Percentiles rank a stretch among this genome's conserved stretches.
Evolutionary conservation across 2,329 filamentous ascomycete species (phyloP).

Genomic region (Aspergillus persii): DNA sequence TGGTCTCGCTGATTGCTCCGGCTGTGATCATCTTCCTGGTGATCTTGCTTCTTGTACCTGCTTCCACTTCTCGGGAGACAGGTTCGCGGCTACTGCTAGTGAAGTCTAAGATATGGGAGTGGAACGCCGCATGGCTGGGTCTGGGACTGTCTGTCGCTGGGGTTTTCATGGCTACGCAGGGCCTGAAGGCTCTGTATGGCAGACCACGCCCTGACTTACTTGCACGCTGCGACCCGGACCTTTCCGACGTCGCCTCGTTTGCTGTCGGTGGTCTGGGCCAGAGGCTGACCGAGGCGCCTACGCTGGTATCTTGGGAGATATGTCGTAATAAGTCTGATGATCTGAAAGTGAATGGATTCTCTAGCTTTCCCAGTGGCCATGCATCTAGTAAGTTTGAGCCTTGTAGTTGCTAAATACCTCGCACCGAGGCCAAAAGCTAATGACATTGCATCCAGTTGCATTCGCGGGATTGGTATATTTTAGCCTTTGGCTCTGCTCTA

Average conservation of each 20-base stretch:
- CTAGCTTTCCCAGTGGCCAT: slow-evolving; percentile 79
- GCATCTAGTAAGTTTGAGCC: slow-evolving; percentile 55
- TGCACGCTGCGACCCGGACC: slow-evolving; percentile 72
- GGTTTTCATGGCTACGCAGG: slow-evolving; percentile 78
- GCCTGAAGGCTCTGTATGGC: slow-evolving; percentile 73
- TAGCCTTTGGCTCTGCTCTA: slow-evolving; percentile 75
- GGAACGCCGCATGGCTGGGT: slow-evolving; percentile 81
- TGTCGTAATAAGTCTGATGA: slow-evolving; percentile 64
- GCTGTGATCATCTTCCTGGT: slow-evolving; percentile 66
- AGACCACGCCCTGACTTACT: slow-evolving; percentile 65
- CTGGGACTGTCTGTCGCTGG: slow-evolving; percentile 69
- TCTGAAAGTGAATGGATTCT: slow-evolving; percentile 73
- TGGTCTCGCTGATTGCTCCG: slow-evolving; percentile 65
- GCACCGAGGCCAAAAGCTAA: background rate
- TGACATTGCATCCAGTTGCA: slow-evolving; percentile 49
- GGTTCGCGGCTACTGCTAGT: slow-evolving; percentile 67
- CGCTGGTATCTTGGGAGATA: slow-evolving; percentile 72
- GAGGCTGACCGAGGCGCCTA: slow-evolving; percentile 55
- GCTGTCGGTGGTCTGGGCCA: slow-evolving; percentile 61
- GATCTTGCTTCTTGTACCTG: slow-evolving; percentile 68
- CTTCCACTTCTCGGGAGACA: slow-evolving; percentile 61
- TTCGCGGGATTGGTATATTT: slow-evolving; percentile 82
- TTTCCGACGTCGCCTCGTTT: slow-evolving; percentile 59
- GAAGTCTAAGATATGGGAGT: slow-evolving; percentile 85
- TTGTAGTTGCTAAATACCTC: background rate